Conservation (phyloP, 768 basidiomycete genomes). For the Suillus paluster region DNA sequence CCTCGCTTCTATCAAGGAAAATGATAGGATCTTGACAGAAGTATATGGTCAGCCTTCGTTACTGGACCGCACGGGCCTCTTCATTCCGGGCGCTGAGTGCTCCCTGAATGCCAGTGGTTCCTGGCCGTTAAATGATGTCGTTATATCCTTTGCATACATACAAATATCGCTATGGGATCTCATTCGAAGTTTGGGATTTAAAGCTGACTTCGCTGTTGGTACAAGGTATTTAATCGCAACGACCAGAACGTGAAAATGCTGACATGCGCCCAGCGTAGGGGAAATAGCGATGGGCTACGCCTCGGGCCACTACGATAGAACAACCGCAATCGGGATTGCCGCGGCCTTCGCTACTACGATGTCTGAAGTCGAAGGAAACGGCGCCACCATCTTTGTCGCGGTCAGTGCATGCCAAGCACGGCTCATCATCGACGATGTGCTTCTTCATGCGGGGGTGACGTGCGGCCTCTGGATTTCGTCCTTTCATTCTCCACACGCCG, state of each 20-base stretch:
- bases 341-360: slow-evolving; percentile 42
- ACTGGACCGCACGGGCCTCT: slow-evolving; percentile 38
- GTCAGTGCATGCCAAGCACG: slow-evolving; percentile 37
- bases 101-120: slow-evolving; percentile 26
- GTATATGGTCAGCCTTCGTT: slow-evolving; percentile 35
- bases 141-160: slow-evolving; percentile 37
- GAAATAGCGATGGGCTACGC: slow-evolving; percentile 44
- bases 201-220: slow-evolving; percentile 39
- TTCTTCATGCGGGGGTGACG: slow-evolving; percentile 28
- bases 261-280: slow-evolving; percentile 23
- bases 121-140: slow-evolving; percentile 39
- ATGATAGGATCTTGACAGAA: slow-evolving; percentile 36
- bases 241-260: slow-evolving; percentile 8
- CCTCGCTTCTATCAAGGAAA: slow-evolving; percentile 33
- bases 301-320: slow-evolving; percentile 39
- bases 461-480: slow-evolving; percentile 39
- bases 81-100: slow-evolving; percentile 31
- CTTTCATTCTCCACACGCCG: slow-evolving; percentile 42
- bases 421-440: slow-evolving; percentile 37
- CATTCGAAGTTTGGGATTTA: slow-evolving; percentile 34
- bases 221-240: slow-evolving; percentile 26
- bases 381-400: slow-evolving; percentile 40
- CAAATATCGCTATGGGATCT: slow-evolving; percentile 40
- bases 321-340: slow-evolving; percentile 39
- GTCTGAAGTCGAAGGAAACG: slow-evolving; percentile 39